Percentiles rank a stretch among this genome's conserved stretches.
These are phyloP conservation scores for Pythium sp. DNA, from an alignment of 352 stramenopile species.

Conservation along the genomic window DNA sequence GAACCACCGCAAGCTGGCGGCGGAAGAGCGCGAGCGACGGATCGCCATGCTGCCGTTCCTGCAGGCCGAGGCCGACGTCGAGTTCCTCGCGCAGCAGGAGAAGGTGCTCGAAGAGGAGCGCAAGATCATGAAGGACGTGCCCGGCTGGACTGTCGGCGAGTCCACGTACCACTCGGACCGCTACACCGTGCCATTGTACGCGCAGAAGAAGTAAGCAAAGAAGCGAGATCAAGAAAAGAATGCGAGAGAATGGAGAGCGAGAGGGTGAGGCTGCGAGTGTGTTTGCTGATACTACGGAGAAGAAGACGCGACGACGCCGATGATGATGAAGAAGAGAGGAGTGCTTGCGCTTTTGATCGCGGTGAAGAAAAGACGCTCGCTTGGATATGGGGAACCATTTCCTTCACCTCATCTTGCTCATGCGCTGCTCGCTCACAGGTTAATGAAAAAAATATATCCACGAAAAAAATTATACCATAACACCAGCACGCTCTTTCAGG, in stretches of 20 bases:
- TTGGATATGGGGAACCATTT: not conserved
- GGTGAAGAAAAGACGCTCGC: not conserved
- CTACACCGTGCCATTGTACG: constrained; percentile 78
- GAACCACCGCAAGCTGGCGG: constrained; percentile 50
- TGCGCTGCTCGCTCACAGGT: not conserved
- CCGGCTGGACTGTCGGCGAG: constrained; percentile 88
- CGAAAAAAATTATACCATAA: constrained; percentile 2
- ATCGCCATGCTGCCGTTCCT: constrained; percentile 93
- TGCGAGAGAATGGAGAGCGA: not conserved
- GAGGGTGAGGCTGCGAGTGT: not conserved
- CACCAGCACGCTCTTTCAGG: not conserved
- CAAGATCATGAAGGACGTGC: constrained; percentile 95
- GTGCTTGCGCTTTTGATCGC: not conserved
- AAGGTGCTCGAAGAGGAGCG: constrained; percentile 89
- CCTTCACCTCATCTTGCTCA: not conserved
- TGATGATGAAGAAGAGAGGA: not conserved
- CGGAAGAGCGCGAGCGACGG: constrained; percentile 90
- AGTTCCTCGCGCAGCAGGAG: constrained; percentile 84
- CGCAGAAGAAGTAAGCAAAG: constrained; percentile 61
- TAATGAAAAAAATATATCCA: constrained; percentile 13
- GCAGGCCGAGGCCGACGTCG: constrained; percentile 94
- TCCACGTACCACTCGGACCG: constrained; percentile 87
- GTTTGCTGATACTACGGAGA: not conserved
- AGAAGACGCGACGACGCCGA: not conserved
- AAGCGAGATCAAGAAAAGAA: not conserved